Evolutionary conservation across 2,329 filamentous ascomycete genomes (phyloP), one percentile per base, ranked within the genome.

Genomic region (Fusarium burgessii): DNA sequence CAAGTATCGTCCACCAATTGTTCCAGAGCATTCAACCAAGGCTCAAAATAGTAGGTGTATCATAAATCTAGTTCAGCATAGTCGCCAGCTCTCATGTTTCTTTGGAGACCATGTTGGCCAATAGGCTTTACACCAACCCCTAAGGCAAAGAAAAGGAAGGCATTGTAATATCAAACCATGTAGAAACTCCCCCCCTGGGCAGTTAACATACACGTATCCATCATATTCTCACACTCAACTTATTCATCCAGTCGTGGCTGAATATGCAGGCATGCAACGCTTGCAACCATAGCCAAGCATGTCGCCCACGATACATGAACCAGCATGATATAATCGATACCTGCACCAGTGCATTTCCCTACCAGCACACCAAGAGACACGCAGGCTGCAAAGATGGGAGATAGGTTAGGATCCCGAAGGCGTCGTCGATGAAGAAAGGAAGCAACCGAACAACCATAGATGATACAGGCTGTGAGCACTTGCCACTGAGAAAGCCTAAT

Each of bases 291-390:
- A 20, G 74, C 73, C 41, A 75, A 25, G 29, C 73, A 76, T 36
- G 72, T 64, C 36, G 74, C 74, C 74, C 74, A 76, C 12, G 74
- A 76, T 29, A 74, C 57, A 45, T 76, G 61, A 32, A 76, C 71
- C 46, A 75, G 47, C 52, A 74, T 55, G 57, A 74, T 71, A 49
- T 75, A 73, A 41, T 70, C 66, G 43, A 65, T 54, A 52, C 64
- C 68, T 72, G 69, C 74, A 40, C 71, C 74, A 5, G 47, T 54
- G 49, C 27, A 66, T 13, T 69, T 65, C 15, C 74, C 74, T 15
- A 50, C 41, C 17, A 70, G 32, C 15, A 72, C 62, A n/a, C 72
- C 61, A 36, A 65, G 58, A 25, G 58, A 69, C 12, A 75, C 54
- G n/a, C 68, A 75, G 10, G 52, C n/a, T 25, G 54, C 63, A 55